Evolutionary conservation across 768 basidiomycete species (phyloP), one percentile per base, ranked within the genome.

Genomic region (Pleurotus eryngii): DNA sequence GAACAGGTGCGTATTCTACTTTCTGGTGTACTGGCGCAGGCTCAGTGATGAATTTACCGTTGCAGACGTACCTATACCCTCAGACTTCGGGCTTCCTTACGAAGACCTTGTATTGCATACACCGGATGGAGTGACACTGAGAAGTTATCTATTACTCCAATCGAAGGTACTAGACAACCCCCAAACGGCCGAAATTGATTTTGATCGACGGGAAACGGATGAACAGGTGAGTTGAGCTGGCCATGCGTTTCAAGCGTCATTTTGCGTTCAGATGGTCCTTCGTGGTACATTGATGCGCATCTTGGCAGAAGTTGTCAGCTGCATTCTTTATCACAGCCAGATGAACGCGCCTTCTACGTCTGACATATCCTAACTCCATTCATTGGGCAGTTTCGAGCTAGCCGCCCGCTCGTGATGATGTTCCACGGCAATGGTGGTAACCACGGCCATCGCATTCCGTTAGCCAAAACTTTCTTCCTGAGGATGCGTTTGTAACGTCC

Each of bases 391-490:
- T 76, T 79, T 56, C 69, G 75, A 26, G 65, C 75, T 3, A 74
- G 68, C 45, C 78, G 94, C 14, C 96, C 96, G 1, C 97, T 94
- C 0, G 78, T 98, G 2, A 70, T 98, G 49, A 91, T 98, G 85
- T 93, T 97, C 56, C 95, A 98, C 63, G 96, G 96, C 5, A 92
- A 92, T 64, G 90, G 85, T 0, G 90, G 90, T 12, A 93, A 92
- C 62, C 77, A 85, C 39, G 95, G 96, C 0, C 96, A 98, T 66
- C 82, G 96, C 22, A 81, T 98, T 66, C 96, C 95, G 1, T 75
- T 97, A 24, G 95, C 90, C 0, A 81, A 82, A 49, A 81, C 92
- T 35, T 96, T 98, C 67, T 91, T 81, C 66, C 72, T 83, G 47
- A 83, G 84, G 65, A 86, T 93, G 84, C 80, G 91, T 14, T 14